Conservation (phyloP, 306 rosid genomes). For the Vicia faba region DNA sequence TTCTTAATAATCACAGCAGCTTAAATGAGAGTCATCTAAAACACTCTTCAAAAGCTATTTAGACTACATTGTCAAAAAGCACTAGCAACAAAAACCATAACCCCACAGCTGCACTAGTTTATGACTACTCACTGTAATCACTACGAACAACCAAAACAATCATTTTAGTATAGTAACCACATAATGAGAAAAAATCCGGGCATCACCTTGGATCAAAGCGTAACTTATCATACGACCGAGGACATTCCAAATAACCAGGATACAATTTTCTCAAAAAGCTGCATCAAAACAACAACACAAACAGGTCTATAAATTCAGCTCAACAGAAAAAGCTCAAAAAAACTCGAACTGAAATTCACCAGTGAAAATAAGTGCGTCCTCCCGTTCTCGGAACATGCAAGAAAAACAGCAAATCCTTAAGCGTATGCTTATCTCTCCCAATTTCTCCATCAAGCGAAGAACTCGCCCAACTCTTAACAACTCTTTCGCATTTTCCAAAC, state of each 20-base stretch:
- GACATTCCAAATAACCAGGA: conserved; percentile 77
- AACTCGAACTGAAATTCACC: conserved; percentile 51
- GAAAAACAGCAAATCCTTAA: conserved; percentile 80
- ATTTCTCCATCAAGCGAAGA: conserved; percentile 63
- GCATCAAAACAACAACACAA: conserved; percentile 34
- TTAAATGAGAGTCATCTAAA: conserved; percentile 19
- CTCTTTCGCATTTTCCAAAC: conserved; percentile 64
- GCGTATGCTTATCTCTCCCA: conserved; percentile 65
- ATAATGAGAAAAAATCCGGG: conserved; percentile 19
- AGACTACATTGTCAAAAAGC: conserved; percentile 16
- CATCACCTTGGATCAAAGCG: conserved; percentile 93
- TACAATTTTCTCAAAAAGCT: conserved; percentile 90
- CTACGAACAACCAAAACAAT: conserved; percentile 22
- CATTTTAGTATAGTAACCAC: not conserved
- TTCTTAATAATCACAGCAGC: conserved; percentile 24
- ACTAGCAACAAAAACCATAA: conserved; percentile 19
- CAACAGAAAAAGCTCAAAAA: not conserved
- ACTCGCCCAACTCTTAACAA: conserved; percentile 72
- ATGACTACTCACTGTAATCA: conserved; percentile 3
- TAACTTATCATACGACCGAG: conserved; percentile 93
- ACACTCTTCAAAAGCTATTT: conserved; percentile 29
- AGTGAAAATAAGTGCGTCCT: conserved; percentile 88
- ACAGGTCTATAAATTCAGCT: conserved; percentile 17
- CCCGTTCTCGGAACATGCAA: conserved; percentile 97
- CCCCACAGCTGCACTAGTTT: not conserved